Base-by-base conservation (phyloP, 2,329 filamentous ascomycete species). In the Emergomyces orientalis region DNA sequence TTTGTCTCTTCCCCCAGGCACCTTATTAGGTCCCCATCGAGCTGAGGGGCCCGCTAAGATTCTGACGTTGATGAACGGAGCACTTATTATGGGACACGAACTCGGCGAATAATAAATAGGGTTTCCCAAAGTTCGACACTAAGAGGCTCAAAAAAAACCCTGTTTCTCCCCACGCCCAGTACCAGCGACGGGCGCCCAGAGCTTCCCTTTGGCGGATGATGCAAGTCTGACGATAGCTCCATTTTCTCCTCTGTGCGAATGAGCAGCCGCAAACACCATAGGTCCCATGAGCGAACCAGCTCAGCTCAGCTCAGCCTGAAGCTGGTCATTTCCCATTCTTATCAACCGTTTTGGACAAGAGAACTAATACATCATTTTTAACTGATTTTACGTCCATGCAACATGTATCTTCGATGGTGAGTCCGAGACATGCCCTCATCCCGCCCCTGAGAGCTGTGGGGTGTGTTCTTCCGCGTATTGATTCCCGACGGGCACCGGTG, bases 191-290 rank as follows among this genome's bases (percentile, higher is more conserved):
- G 22, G 1, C 14, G 41, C 45, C 45, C 22, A 49, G 45, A 49
- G 22, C 7, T 25, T 34, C 30, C 30, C 51, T 34, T 19, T 34
- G 51, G 51, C 51, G 19, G 3, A 34, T 54, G 51, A 54, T 54
- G 51, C 51, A 32, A 54, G 27, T 34, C 51, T 54, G 51, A 54
- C 51, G 51, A 54, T 32, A 34, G 51, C 51, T 49, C 47, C 27
- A n/a, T 54, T 54, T 49, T 27, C 47, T 25, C 22, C 22, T 11
- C 11, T 14, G 47, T 13, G 11, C 47, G 47, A 27, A 25, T 25
- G 47, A 49, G 22, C 47, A 27, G 47, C 47, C 7, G 27, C 34
- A 52, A 30, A 30, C 25, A 8, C 6, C 14, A 34, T 54, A 54
- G 30, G 47, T 49, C 47, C 22, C 47, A 49, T 49, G 47, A 49